Base-by-base conservation (phyloP, 2,329 filamentous ascomycete genomes). In the Paecilomyces sp. region DNA sequence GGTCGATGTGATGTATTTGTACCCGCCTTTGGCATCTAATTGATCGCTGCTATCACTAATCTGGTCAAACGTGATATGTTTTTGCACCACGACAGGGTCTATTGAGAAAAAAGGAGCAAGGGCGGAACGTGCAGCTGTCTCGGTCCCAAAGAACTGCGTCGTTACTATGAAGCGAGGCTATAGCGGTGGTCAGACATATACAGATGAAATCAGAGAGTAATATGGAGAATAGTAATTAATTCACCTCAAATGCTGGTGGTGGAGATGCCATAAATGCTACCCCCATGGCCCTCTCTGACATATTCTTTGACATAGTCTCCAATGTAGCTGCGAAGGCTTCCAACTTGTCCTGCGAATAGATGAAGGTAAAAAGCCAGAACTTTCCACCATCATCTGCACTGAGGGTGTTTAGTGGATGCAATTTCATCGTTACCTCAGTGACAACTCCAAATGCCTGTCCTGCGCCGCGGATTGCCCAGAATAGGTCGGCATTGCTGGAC, bases 391-490 rank as follows among this genome's bases (percentile, higher is more conserved):
- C 50, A n/a, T 53, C 50, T 18, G 13, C 18, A 15, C 18, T 28
- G 3, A 53, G 50, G 4, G 50, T 53, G 50, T 22, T 53, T 4
- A 53, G 18, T 28, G 50, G 50, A 28, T 53, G 50, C 50, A 53
- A 15, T 22, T 53, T 53, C 18, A 53, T 28, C 8, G 50, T 53
- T 12, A 53, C 50, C 22, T 25, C 22, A 6, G 50, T 53, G 7
- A 69, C 64, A 36, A 69, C 62, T n/a, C 67, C 65, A 58, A 68
- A 68, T 24, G 55, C 60, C 33, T 65, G 64, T 31, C 62, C 66
- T 18, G 63, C 65, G 11, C 67, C 67, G 55, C 67, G 65, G 11
- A 69, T 53, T 15, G 65, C 65, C 65, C 65, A 67, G 58, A 66
- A 67, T 3, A 68, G 60, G 57, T 68, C 67, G 0, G 60, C 34